Base-by-base conservation (phyloP, 164 flowering plant species). In the Vitis rupestris region DNA sequence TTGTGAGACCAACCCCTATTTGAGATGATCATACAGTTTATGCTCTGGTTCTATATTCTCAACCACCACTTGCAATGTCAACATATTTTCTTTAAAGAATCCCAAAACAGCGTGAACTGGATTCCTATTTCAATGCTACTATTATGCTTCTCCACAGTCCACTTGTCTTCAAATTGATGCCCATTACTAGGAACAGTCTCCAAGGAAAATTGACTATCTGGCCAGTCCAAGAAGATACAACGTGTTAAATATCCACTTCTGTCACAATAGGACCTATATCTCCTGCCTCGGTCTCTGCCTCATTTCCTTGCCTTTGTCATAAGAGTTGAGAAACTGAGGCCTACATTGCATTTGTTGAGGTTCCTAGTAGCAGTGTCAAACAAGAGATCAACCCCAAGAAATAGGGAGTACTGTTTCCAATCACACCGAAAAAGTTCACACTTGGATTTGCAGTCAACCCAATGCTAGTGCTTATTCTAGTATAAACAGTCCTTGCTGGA, bases 401-500 rank as follows among this genome's bases (percentile, higher is more conserved):
- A 23, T 0, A 23, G 27, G 27, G 27, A 23, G 2, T 1, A 23
- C 1, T 23, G 27, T 23, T 23, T 23, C 27, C 27, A 23, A 23
- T 0, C 27, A 23, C 27, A 23, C 27, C 2, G 27, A 1, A 23
- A 23, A 23, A 23, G 27, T 23, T 23, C 27, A 23, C 27, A 23
- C 0, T 23, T 23, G 27, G 27, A 23, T 23, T 23, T 23, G 27
- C 1, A 23, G 27, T 23, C 27, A 23, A 23, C 27, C 27, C 0
- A 23, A 23, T 23, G 1, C 27, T 23, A 23, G 27, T 23, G 27
- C 27, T 23, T 23, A 23, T 96, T 23, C 99, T 96, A 74, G 97
- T 97, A 54, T 97, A 92, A 12, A 96, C 97, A 27, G 98, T 93
- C 82, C 99, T 84, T 2, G 98, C 90, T 51, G 98, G 98, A 75